Percentiles rank a stretch among this genome's conserved stretches.
Evolutionary conservation across 495 filamentous ascomycete genomes (phyloP).

Genomic region (Neurospora tetrasperma): DNA sequence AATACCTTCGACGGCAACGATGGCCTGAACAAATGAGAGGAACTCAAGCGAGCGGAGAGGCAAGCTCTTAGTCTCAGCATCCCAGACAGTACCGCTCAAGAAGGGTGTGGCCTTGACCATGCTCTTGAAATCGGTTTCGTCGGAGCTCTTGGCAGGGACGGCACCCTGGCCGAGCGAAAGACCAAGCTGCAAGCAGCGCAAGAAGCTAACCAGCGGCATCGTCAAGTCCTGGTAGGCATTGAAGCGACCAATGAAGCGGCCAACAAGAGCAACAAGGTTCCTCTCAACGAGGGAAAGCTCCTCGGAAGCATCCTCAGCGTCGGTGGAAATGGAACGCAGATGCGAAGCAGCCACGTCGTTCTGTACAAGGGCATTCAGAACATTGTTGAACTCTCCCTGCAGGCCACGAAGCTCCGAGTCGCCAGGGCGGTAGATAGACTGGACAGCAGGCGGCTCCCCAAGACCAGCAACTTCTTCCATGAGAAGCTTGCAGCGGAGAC

Average conservation of each 20-base stretch:
- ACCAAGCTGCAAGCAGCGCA: conserved; percentile 70
- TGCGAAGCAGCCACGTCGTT: conserved; percentile 39
- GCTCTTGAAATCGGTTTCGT: conserved; percentile 19
- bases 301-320: conserved; percentile 24
- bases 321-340: conserved; percentile 20
- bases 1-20: conserved; percentile 32
- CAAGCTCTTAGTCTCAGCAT: conserved; percentile 10
- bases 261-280: conserved; percentile 60
- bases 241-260: conserved; percentile 54
- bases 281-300: conserved; percentile 50
- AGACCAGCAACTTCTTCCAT: conserved; percentile 48
- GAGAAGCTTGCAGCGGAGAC: conserved; percentile 49
- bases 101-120: conserved; percentile 53
- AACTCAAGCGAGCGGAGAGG: conserved; percentile 39
- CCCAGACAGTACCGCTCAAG: conserved; percentile 39
- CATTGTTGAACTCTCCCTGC: conserved; percentile 70
- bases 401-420: conserved; percentile 57
- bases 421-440: conserved; percentile 57
- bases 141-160: conserved; percentile 15
- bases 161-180: conserved; percentile 47
- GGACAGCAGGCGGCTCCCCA: conserved; percentile 48
- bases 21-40: conserved; percentile 28
- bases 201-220: conserved; percentile 65
- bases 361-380: conserved; percentile 55
- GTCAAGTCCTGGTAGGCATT: conserved; percentile 77